A percentile compares a stretch with the other conserved stretches of the same genome.
These are phyloP conservation scores for Botrytis tulipae DNA, from an alignment of 2,329 filamentous ascomycete species.

Conservation along the genomic window DNA sequence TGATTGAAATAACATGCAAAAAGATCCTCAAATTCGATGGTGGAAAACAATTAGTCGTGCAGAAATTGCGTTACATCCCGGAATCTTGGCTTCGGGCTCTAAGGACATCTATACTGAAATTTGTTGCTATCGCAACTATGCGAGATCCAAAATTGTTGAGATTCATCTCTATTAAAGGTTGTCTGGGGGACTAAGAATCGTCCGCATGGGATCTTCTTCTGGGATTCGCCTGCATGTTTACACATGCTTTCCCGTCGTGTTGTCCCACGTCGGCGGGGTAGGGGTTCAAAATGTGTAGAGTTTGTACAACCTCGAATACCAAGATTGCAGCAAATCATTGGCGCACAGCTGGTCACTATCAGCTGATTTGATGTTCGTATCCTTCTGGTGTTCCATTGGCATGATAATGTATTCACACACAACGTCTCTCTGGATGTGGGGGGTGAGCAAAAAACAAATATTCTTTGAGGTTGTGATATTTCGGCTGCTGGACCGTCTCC, in stretches of 20 bases:
- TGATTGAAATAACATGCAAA: background rate
- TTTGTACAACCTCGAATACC: background rate
- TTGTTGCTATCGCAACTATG: slow-evolving; percentile 18
- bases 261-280: background rate
- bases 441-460: background rate
- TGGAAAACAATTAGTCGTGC: background rate
- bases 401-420: background rate
- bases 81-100: background rate
- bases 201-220: background rate
- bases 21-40: background rate
- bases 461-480: background rate
- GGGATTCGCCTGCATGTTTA: slow-evolving; percentile 9
- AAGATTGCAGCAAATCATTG: background rate
- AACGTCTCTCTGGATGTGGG: background rate
- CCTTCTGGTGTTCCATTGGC: background rate
- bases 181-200: background rate
- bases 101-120: background rate
- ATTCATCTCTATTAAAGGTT: background rate
- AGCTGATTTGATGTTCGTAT: slow-evolving; percentile 9
- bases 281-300: background rate
- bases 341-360: background rate
- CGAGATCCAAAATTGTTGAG: background rate
- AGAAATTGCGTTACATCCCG: slow-evolving; percentile 2
- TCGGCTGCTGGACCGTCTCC: background rate
- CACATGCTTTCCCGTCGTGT: background rate